Conservation (phyloP, 2,329 filamentous ascomycete genomes). For the Colletotrichum sublineola region DNA sequence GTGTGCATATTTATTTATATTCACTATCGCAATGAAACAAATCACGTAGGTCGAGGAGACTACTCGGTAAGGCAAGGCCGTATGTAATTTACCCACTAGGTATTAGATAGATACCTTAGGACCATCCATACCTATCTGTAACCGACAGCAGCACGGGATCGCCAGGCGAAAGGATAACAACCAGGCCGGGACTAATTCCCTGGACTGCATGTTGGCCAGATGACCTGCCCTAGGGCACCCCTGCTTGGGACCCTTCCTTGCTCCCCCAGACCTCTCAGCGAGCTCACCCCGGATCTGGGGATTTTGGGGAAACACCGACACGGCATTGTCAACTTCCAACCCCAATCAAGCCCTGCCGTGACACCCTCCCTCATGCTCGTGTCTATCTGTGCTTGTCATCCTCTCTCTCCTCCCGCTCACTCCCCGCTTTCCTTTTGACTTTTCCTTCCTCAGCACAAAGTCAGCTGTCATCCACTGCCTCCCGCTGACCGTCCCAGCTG, state of each 20-base stretch:
- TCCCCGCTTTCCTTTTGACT: background rate
- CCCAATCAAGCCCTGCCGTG: constrained; percentile 20
- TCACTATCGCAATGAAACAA: too few species aligned
- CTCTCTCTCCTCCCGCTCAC: constrained; percentile 5
- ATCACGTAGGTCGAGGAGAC: too few species aligned
- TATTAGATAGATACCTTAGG: background rate
- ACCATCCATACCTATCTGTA: background rate
- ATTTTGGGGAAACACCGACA: constrained; percentile 27
- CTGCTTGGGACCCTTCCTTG: background rate
- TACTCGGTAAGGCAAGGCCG: background rate
- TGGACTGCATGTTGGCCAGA: constrained; percentile 7
- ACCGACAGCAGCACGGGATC: background rate
- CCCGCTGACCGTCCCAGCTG: background rate
- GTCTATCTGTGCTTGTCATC: background rate
- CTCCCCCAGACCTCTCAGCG: background rate
- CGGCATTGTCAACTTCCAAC: constrained; percentile 8
- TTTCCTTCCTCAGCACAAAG: background rate
- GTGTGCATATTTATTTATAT: too few species aligned
- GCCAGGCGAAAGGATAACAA: background rate
- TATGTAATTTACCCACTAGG: background rate
- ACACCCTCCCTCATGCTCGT: constrained; percentile 11
- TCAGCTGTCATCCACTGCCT: background rate
- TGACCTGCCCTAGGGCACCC: constrained; percentile 16
- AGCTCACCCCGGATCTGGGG: constrained; percentile 33
- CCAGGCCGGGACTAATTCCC: background rate